These are phyloP conservation scores for Oenanthe javanica DNA, from an alignment of 140 eudicot genomes.

Conservation along the genomic window DNA sequence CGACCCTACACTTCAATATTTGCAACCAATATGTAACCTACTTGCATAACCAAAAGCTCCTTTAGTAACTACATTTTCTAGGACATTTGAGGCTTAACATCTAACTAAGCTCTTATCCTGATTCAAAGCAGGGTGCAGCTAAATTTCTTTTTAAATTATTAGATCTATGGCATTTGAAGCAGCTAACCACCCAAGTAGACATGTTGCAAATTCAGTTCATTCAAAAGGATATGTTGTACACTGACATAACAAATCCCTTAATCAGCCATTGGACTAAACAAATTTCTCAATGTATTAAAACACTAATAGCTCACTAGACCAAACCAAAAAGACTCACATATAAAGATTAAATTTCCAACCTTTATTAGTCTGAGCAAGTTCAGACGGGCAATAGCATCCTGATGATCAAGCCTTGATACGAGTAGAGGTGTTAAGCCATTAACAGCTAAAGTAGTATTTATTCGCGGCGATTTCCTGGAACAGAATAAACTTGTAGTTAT, in stretches of 20 bases:
- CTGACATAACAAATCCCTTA: not conserved
- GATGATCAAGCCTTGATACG: conserved; percentile 81
- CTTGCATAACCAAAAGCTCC: not conserved
- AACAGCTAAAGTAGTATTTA: conserved; percentile 84
- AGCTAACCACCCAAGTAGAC: not conserved
- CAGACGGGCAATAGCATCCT: conserved; percentile 95
- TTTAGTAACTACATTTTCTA: not conserved
- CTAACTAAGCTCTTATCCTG: not conserved
- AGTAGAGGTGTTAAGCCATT: conserved; percentile 90
- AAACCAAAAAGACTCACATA: not conserved
- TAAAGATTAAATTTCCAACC: conserved; percentile 33
- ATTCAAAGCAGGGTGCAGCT: not conserved
- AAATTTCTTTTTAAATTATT: not conserved
- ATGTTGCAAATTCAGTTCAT: not conserved
- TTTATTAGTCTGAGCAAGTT: conserved; percentile 80
- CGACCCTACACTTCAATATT: not conserved
- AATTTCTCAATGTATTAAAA: not conserved
- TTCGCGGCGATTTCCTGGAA: conserved; percentile 86
- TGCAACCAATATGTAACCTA: not conserved
- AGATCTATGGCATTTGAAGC: not conserved
- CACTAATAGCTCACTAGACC: not conserved
- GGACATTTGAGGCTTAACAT: not conserved
- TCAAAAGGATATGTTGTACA: not conserved
- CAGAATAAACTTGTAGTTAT: not conserved
- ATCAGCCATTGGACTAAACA: not conserved